Evolutionary conservation across 768 basidiomycete genomes (phyloP), one percentile per base, ranked within the genome.

Genomic region (Pisolithus orientalis): DNA sequence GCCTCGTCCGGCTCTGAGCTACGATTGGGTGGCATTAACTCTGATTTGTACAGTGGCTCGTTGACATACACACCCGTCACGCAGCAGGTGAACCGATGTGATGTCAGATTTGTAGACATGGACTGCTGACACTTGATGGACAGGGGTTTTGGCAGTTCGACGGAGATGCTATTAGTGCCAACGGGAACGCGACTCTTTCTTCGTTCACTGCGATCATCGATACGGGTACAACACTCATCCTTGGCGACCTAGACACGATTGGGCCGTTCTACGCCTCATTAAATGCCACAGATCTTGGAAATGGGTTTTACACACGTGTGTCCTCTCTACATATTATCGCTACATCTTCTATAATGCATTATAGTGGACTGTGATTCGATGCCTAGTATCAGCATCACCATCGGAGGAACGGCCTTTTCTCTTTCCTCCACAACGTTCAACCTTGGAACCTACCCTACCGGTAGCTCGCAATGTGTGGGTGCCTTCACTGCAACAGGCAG

Each of bases 151-250:
- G 68, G 69, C 48, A 59, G 39, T 55, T 66, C 8, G 27, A 39
- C 1, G 38, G 47, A 29, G 57, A 59, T 50, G 48, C 52, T 39
- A 44, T 62, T 16, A 52, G 53, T 56, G 62, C 57, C 28, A 65
- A 73, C 51, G 64, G 58, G 1, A 25, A 55, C 17, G 34, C 50
- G 1, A 50, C 57, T n/a, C 31, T 43, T 31, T 39, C 14, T 13
- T 29, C 32, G 13, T 46, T 57, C n/a, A 6, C 59, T 6, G 61
- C 58, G 2, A 49, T 68, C 17, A 71, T 84, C 51, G 83, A 84
- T 65, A 82, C 76, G 53, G 83, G 79, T 48, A 73, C 73, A 4
- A 64, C 71, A 3, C 48, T 69, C 28, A 66, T 74, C 38, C 64
- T 83, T 39, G 75, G 75, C 8, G 75, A 79, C 44, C 47, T 62